Percentiles rank a stretch among this genome's conserved stretches.
These are phyloP conservation scores for Ehretia macrophylla DNA, from an alignment of 257 asterid species.

Conservation along the genomic window DNA sequence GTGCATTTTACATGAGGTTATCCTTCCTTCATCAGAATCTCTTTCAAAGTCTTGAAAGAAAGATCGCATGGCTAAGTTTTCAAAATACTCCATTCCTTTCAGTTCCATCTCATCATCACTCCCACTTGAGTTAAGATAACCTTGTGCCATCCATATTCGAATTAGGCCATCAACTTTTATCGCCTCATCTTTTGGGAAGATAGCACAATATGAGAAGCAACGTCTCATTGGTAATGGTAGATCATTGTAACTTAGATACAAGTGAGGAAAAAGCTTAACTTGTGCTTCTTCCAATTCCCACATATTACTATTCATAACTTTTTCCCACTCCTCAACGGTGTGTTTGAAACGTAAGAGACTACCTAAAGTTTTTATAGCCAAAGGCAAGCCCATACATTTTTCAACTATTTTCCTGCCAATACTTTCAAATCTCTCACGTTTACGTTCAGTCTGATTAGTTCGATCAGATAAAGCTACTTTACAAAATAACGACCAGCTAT, in stretches of 20 bases:
- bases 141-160: conserved; percentile 23
- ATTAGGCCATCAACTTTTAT: conserved; percentile 18
- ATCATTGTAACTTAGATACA: conserved; percentile 17
- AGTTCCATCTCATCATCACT: conserved; percentile 12
- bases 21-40: conserved; percentile 3
- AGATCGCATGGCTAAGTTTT: conserved; percentile 8
- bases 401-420: conserved; percentile 21
- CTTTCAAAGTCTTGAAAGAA: conserved; percentile 14
- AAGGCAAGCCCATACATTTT: conserved; percentile 26
- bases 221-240: conserved; percentile 17
- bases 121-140: conserved; percentile 11
- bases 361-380: conserved; percentile 23
- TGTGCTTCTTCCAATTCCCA: conserved; percentile 14
- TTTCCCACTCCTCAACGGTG: conserved; percentile 15
- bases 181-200: conserved; percentile 18
- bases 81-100: conserved; percentile 19
- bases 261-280: conserved; percentile 17
- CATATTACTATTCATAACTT: conserved; percentile 20
- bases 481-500: too few species aligned
- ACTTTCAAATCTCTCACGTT: conserved; percentile 6
- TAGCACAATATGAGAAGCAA: conserved; percentile 18
- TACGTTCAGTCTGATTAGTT: conserved; percentile 10
- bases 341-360: conserved; percentile 20
- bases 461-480: conserved; percentile 10
- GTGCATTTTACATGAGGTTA: conserved; percentile 11